phyloP scores from a whole-genome alignment of 2,329 filamentous ascomycete genomes.

The Emericellopsis cladophorae region DNA sequence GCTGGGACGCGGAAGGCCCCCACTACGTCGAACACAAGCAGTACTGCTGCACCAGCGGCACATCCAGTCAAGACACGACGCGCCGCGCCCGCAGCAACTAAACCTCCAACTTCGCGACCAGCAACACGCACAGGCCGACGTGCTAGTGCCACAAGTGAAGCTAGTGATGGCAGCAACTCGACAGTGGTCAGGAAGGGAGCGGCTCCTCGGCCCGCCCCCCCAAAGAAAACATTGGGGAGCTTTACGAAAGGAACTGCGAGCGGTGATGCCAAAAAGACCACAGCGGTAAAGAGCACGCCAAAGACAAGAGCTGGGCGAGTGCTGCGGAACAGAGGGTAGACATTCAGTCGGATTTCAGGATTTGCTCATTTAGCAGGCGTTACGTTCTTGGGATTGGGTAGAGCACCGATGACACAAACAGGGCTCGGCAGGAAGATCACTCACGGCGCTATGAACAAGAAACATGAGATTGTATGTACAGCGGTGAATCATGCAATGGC shows the following conservation, averaged over 20 bases:
- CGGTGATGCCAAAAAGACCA: slow-evolving; percentile 34
- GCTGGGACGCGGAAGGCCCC: slow-evolving; percentile 32
- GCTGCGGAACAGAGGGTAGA: slow-evolving; percentile 37
- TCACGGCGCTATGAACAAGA: too few species aligned
- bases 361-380: slow-evolving; percentile 1
- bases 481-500: too few species aligned
- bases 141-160: slow-evolving; percentile 47
- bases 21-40: slow-evolving; percentile 27
- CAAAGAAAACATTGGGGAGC: slow-evolving; percentile 39
- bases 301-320: slow-evolving; percentile 35
- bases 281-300: slow-evolving; percentile 25
- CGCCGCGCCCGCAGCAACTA: slow-evolving; percentile 21
- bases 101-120: slow-evolving; percentile 19
- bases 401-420: too few species aligned
- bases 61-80: slow-evolving; percentile 18
- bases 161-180: slow-evolving; percentile 50
- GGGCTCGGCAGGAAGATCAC: too few species aligned
- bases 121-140: slow-evolving; percentile 36
- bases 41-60: slow-evolving; percentile 22
- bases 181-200: slow-evolving; percentile 49
- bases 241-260: slow-evolving; percentile 37
- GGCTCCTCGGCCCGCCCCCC: slow-evolving; percentile 18
- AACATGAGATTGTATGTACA: too few species aligned
- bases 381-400: background rate
- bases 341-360: background rate